phyloP scores from a whole-genome alignment of 192 early-diverging fungal species.

The Diversispora epigaea region DNA sequence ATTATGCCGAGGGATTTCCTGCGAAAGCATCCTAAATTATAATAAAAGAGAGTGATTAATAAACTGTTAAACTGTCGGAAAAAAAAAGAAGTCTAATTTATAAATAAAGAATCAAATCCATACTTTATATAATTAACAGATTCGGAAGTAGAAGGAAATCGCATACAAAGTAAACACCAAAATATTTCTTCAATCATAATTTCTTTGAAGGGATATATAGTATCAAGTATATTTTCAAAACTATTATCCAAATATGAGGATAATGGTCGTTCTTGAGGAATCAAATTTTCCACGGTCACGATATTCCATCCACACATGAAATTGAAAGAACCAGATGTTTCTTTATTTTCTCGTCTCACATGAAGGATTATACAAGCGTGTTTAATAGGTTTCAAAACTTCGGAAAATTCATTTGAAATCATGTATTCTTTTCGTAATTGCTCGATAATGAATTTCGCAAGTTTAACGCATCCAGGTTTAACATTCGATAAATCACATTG shows the following conservation, averaged over 20 bases:
- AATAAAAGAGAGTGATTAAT: neutral
- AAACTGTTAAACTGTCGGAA: neutral
- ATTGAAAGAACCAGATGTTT: slow-evolving; percentile 4
- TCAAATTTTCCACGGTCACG: slow-evolving; percentile 18
- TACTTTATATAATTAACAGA: slow-evolving; percentile 25
- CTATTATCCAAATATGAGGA: slow-evolving; percentile 6
- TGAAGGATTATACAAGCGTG: slow-evolving; percentile 32
- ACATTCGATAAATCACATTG: slow-evolving; percentile 23
- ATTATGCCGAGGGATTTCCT: slow-evolving; percentile 5
- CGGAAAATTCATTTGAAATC: neutral
- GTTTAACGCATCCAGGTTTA: slow-evolving; percentile 15
- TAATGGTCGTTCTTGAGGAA: slow-evolving; percentile 2
- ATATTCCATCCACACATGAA: slow-evolving; percentile 29
- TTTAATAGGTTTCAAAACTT: neutral
- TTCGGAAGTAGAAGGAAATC: slow-evolving; percentile 11
- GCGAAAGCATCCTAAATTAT: neutral
- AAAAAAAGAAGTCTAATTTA: neutral
- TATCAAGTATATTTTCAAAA: neutral
- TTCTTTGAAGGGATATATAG: slow-evolving; percentile 20
- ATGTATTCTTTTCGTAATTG: slow-evolving; percentile 21
- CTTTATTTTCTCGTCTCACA: slow-evolving; percentile 3
- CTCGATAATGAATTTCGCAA: slow-evolving; percentile 30
- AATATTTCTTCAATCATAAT: slow-evolving; percentile 18
- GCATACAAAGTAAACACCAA: slow-evolving; percentile 33
- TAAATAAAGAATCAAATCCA: neutral